Percentiles rank a stretch among this genome's conserved stretches.
Evolutionary conservation across 345 rosid species (phyloP).

Genomic region (Anacardium occidentale): DNA sequence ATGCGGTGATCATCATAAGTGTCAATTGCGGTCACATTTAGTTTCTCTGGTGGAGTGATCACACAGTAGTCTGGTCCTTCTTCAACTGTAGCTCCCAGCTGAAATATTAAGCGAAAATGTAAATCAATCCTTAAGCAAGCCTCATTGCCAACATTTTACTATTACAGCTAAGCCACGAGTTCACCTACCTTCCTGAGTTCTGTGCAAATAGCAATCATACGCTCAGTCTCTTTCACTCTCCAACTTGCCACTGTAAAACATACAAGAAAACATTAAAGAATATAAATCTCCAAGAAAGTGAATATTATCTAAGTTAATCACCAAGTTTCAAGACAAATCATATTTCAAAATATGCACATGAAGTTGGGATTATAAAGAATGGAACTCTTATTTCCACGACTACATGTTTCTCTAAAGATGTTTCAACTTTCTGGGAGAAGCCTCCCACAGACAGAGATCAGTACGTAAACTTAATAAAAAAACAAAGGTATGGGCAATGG

Average conservation of each 20-base stretch:
- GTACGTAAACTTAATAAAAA: background rate
- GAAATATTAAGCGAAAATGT: slow-evolving; percentile 19
- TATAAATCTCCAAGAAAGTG: background rate
- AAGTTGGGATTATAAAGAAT: background rate
- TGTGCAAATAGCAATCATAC: slow-evolving; percentile 96
- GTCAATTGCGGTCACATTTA: slow-evolving; percentile 70
- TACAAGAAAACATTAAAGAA: background rate
- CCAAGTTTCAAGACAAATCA: background rate
- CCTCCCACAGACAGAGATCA: background rate
- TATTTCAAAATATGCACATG: background rate
- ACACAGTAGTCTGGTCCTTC: slow-evolving; percentile 95
- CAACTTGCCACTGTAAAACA: slow-evolving; percentile 82
- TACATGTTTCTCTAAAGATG: background rate
- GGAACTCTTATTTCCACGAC: slow-evolving; percentile 2
- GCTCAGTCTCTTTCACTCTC: slow-evolving; percentile 98
- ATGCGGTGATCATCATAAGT: slow-evolving; percentile 96
- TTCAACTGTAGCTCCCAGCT: slow-evolving; percentile 98
- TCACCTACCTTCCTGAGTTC: slow-evolving; percentile 77
- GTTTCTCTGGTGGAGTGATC: slow-evolving; percentile 88
- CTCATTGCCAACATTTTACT: background rate
- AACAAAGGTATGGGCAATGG: background rate
- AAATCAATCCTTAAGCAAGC: background rate
- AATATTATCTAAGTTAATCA: background rate
- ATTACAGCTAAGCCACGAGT: background rate
- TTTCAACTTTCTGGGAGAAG: background rate